Evolutionary conservation across 2,329 filamentous ascomycete species (phyloP).

Genomic region (Penicillium glabrum): DNA sequence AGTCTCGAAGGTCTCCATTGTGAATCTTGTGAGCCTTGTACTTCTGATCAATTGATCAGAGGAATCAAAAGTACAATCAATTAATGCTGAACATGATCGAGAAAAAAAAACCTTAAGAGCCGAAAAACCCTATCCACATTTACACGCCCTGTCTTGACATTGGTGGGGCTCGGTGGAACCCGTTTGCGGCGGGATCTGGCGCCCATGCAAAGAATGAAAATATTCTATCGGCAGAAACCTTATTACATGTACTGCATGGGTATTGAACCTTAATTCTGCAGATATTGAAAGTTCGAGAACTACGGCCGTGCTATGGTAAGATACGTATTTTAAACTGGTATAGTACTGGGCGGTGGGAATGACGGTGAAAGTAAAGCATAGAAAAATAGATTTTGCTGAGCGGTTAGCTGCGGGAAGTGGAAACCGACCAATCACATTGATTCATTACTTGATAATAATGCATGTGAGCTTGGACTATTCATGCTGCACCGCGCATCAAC

Average conservation of each 20-base stretch:
- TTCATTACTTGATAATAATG: neutral
- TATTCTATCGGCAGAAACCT: neutral
- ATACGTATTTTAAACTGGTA: neutral
- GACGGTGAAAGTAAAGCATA: neutral
- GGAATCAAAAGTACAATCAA: neutral
- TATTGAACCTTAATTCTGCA: neutral
- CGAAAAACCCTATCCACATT: neutral
- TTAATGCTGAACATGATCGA: neutral
- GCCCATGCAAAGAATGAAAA: neutral
- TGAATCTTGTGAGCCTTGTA: neutral
- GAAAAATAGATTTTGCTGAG: neutral
- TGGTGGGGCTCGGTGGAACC: neutral
- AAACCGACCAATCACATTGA: neutral
- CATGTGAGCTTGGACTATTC: neutral
- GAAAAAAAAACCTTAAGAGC: neutral
- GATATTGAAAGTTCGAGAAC: no score
- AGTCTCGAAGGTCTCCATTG: slow-evolving; percentile 12
- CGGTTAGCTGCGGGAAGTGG: neutral
- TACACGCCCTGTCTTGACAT: neutral
- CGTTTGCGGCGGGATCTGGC: neutral
- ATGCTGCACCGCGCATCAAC: neutral
- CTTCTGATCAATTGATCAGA: neutral
- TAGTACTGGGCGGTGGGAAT: neutral
- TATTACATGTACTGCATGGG: neutral
- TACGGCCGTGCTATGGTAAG: rapidly evolving